Evolutionary conservation across 495 filamentous ascomycete genomes (phyloP).

Genomic region (Ascodesmis nigricans): DNA sequence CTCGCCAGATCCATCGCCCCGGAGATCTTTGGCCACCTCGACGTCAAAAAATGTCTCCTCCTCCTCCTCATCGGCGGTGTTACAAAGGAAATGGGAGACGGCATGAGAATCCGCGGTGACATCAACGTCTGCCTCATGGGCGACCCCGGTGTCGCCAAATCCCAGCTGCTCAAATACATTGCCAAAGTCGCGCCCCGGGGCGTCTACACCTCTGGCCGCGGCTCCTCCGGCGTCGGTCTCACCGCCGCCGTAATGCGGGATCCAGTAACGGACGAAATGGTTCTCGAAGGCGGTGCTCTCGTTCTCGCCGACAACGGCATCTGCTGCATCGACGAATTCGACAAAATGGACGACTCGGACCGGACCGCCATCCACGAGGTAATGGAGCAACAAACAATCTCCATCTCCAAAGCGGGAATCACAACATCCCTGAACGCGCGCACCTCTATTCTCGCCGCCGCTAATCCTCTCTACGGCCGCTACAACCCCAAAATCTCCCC

Average conservation of each 20-base stretch:
- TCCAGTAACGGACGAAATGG: constrained; percentile 96
- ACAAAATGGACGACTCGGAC: constrained; percentile 98
- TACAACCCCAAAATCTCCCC: constrained; percentile 94
- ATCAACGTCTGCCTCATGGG: constrained; percentile 99
- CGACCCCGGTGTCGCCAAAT: constrained; percentile 98
- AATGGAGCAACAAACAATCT: constrained; percentile 99
- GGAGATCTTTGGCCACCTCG: constrained; percentile 87
- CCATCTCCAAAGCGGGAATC: constrained; percentile 95
- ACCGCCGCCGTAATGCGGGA: constrained; percentile 97
- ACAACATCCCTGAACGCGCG: constrained; percentile 88
- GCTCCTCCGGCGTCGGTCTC: constrained; percentile 87
- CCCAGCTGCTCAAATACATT: constrained; percentile 92
- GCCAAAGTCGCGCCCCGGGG: constrained; percentile 92
- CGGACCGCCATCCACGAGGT: constrained; percentile 98
- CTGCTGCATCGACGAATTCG: constrained; percentile 99
- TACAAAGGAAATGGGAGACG: constrained; percentile 90
- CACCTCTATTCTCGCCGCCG: constrained; percentile 91
- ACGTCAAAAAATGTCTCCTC: constrained; percentile 93
- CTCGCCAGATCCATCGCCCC: constrained; percentile 88
- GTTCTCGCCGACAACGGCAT: constrained; percentile 95
- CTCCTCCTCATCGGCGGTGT: constrained; percentile 89
- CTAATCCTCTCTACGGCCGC: constrained; percentile 90
- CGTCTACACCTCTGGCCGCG: constrained; percentile 92
- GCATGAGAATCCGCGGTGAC: constrained; percentile 94
- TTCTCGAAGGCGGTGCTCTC: constrained; percentile 85